Percentiles rank a stretch among this genome's conserved stretches.
Conservation (phyloP, 495 filamentous ascomycete genomes). For the Podospora didyma region DNA sequence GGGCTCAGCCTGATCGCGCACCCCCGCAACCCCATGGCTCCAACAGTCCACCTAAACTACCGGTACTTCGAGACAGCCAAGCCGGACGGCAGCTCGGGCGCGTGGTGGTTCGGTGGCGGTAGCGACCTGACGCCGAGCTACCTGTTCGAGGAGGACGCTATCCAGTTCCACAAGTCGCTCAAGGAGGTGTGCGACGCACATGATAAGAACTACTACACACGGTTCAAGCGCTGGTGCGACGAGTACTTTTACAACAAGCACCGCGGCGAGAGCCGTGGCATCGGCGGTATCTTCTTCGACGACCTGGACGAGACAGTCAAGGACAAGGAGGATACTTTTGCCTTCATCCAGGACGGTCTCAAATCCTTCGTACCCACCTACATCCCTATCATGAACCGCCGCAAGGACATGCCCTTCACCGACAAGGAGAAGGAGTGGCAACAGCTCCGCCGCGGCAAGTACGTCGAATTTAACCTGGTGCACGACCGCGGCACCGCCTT, state of each 20-base stretch:
- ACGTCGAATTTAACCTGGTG: conserved; percentile 98
- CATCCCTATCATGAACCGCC: conserved; percentile 75
- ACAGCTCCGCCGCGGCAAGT: conserved; percentile 84
- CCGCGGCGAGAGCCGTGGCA: conserved; percentile 79
- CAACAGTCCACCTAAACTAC: conserved; percentile 98
- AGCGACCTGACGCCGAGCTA: conserved; percentile 92
- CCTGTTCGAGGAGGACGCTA: conserved; percentile 92
- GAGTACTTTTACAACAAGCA: conserved; percentile 95
- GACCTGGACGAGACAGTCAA: conserved; percentile 78
- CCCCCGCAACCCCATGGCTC: conserved; percentile 91
- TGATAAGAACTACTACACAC: conserved; percentile 85
- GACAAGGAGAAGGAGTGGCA: conserved; percentile 91
- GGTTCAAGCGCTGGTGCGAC: conserved; percentile 98
- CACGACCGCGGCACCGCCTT: conserved; percentile 96
- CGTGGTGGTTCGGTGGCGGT: conserved; percentile 98
- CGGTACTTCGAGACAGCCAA: conserved; percentile 96
- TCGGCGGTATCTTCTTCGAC: conserved; percentile 99
- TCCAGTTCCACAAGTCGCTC: conserved; percentile 92
- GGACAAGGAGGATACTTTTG: conserved; percentile 85
- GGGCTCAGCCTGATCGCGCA: conserved; percentile 91
- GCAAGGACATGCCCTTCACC: conserved; percentile 89
- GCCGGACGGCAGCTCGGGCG: conserved; percentile 63
- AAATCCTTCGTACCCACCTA: conserved; percentile 89
- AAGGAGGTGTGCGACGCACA: conserved; percentile 93
- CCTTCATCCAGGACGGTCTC: conserved; percentile 82